Percentiles rank a stretch among this genome's conserved stretches.
Evolutionary conservation across 768 basidiomycete species (phyloP).

Genomic region (Mycena indigotica): DNA sequence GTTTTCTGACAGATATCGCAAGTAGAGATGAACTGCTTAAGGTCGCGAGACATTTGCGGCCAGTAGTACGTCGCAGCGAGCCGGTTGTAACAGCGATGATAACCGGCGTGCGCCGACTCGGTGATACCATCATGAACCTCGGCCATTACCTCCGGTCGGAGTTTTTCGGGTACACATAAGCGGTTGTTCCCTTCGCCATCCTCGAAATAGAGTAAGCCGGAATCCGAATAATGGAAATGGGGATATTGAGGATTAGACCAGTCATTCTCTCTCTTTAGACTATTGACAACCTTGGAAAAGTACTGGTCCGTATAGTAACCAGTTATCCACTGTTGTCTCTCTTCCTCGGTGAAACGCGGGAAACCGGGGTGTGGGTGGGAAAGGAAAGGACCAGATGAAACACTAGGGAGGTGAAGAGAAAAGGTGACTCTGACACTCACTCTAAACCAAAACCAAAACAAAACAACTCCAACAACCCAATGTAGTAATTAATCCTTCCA

Average conservation of each 20-base stretch:
- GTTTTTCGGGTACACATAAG: constrained; percentile 30
- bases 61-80: constrained; percentile 32
- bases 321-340: constrained; percentile 1
- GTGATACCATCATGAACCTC: constrained; percentile 27
- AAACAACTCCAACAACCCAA: too few species aligned
- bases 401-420: too few species aligned
- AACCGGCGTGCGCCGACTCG: constrained; percentile 33
- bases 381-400: too few species aligned
- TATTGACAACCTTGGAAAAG: neutral
- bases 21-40: constrained; percentile 24
- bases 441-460: too few species aligned
- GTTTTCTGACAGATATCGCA: constrained; percentile 34
- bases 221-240: constrained; percentile 12
- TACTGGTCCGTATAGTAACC: constrained; percentile 1
- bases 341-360: neutral
- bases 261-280: neutral
- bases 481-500: too few species aligned
- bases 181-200: constrained; percentile 25
- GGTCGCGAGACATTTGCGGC: constrained; percentile 32
- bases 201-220: constrained; percentile 28
- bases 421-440: too few species aligned
- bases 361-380: too few species aligned
- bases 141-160: constrained; percentile 21
- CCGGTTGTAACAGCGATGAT: constrained; percentile 27
- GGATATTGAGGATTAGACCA: constrained; percentile 7